phyloP scores from a whole-genome alignment of 768 basidiomycete genomes.

The Chlorophyllum brunneum region DNA sequence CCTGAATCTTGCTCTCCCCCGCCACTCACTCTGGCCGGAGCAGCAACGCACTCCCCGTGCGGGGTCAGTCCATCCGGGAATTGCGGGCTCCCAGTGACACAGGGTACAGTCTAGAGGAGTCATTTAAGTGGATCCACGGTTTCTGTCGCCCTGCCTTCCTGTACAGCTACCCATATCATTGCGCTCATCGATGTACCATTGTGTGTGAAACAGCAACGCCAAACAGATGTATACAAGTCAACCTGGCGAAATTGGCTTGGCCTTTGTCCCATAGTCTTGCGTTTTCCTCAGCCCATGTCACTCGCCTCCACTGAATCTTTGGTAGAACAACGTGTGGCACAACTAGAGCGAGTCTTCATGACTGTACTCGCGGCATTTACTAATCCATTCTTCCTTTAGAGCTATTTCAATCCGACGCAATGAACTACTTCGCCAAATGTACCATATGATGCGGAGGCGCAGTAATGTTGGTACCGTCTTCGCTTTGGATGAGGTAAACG shows the following conservation, averaged over 20 bases:
- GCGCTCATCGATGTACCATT: not conserved
- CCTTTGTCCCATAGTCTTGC: not conserved
- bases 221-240: conserved; percentile 6
- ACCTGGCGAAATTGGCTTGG: not conserved
- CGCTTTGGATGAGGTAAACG: conserved; percentile 18
- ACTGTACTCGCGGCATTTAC: not conserved
- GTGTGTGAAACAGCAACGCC: not conserved
- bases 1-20: too few species aligned
- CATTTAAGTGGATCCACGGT: too few species aligned
- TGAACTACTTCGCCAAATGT: conserved; percentile 71
- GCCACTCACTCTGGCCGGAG: too few species aligned
- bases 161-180: not conserved
- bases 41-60: too few species aligned
- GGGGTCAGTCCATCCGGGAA: too few species aligned
- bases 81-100: too few species aligned
- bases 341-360: conserved; percentile 33
- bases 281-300: conserved; percentile 10
- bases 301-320: conserved; percentile 25
- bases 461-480: conserved; percentile 40
- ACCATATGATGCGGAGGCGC: conserved; percentile 55
- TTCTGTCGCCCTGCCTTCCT: too few species aligned
- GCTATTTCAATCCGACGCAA: conserved; percentile 62
- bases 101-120: too few species aligned
- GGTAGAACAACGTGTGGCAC: conserved; percentile 41
- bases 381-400: conserved; percentile 31